These are phyloP conservation scores for Cryphonectria radicalis DNA, from an alignment of 2,329 filamentous ascomycete genomes.

Conservation along the genomic window DNA sequence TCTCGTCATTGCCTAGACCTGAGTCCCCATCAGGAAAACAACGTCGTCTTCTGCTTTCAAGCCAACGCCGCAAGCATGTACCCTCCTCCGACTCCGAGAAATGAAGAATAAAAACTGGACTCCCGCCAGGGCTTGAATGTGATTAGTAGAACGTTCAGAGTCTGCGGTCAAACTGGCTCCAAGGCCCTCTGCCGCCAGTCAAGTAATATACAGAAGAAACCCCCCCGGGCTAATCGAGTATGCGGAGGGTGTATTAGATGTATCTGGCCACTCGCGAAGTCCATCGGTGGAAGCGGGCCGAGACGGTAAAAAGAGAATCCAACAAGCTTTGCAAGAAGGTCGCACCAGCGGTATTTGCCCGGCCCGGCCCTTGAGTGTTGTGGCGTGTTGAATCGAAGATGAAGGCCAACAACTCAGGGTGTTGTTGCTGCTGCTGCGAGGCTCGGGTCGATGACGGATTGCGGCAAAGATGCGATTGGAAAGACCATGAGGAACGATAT, in stretches of 20 bases:
- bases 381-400: constrained; percentile 10
- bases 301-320: constrained; percentile 22
- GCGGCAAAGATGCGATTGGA: constrained; percentile 18
- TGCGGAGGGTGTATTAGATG: constrained; percentile 23
- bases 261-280: constrained; percentile 25
- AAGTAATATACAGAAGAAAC: constrained; percentile 28
- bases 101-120: constrained; percentile 15
- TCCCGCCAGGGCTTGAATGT: constrained; percentile 22
- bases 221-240: constrained; percentile 15
- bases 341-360: constrained; percentile 2
- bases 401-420: constrained; percentile 7
- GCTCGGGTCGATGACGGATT: not conserved
- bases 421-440: not conserved
- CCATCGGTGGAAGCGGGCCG: constrained; percentile 6
- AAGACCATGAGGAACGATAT: constrained; percentile 18
- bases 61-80: constrained; percentile 24
- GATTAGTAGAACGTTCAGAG: constrained; percentile 24
- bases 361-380: constrained; percentile 7
- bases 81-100: constrained; percentile 21
- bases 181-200: constrained; percentile 18
- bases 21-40: constrained; percentile 5
- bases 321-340: constrained; percentile 25
- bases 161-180: constrained; percentile 10
- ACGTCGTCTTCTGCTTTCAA: constrained; percentile 21
- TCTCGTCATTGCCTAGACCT: constrained; percentile 10